Base-by-base conservation (phyloP, 805 yeast genomes). In the Novakomyces olei region DNA sequence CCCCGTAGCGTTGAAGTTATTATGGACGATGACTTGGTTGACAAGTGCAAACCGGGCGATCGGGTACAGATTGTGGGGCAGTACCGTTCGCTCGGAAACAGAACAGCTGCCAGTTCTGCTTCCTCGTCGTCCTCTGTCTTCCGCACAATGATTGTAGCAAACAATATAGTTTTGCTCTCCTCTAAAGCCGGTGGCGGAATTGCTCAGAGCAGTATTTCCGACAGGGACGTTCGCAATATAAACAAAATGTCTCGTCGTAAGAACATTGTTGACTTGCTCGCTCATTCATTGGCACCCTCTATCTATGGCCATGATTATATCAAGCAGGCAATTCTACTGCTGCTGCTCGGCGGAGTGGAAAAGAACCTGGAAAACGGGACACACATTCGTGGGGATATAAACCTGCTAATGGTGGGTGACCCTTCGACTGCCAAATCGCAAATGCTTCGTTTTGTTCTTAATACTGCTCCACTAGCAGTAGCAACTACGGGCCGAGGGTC, bases 401-500 rank as follows among this genome's bases (percentile, higher is more conserved):
- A 88, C 49, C 63, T 88, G 35, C 61, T 88, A 33, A 77, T 88
- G 92, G 95, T 88, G 26, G 98, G 98, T 57, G 98, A 88, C 53
- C 98, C 98, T 9, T 80, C 95, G 5, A 88, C 98, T 12, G 96
- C 98, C 17, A 88, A 88, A 53, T 83, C 95, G 3, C 98, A 88
- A 57, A 72, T 88, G 60, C 64, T 88, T 40, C 66, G 96, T 41
- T 85, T 88, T 49, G 96, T 88, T 14, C 61, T 88, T 39, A 88
- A 85, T 50, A 85, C 96, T 1, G 98, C 98, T 1, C 63, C 92
- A 1, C 60, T 88, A 44, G 96, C 96, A 3, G 81, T 88, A 44
- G 95, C 96, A 18, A 88, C 98, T 1, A 88, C 98, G 0, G 98
- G 98, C 60, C 72, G 93, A 53, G 98, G 98, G 40, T 85, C 96